Conservation (phyloP, 1,139 yeast genomes). For the Arxiozyma telluris region DNA sequence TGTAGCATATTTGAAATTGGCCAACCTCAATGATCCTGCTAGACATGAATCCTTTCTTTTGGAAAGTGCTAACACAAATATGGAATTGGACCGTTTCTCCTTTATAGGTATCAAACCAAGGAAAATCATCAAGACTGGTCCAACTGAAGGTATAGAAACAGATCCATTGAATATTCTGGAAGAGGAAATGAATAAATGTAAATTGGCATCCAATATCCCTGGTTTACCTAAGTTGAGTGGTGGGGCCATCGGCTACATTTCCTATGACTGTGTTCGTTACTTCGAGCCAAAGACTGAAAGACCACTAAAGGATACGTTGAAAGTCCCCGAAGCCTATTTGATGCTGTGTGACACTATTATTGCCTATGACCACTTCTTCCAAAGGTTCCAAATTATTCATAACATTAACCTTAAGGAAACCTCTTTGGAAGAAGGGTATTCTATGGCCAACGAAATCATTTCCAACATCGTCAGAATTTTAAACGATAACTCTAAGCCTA, state of each 20-base stretch:
- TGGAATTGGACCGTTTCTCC: slow-evolving; percentile 79
- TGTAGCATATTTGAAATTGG: slow-evolving; percentile 76
- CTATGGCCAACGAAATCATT: slow-evolving; percentile 49
- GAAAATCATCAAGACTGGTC: slow-evolving; percentile 74
- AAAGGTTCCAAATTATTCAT: slow-evolving; percentile 80
- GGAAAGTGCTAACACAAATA: slow-evolving; percentile 85
- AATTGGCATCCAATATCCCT: slow-evolving; percentile 60
- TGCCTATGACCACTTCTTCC: slow-evolving; percentile 90
- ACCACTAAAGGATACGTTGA: slow-evolving; percentile 61
- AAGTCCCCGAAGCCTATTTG: slow-evolving; percentile 82
- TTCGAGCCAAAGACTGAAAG: slow-evolving; percentile 86
- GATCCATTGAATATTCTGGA: slow-evolving; percentile 79
- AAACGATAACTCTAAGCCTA: slow-evolving; percentile 33
- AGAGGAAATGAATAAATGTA: slow-evolving; percentile 52
- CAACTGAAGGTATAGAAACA: slow-evolving; percentile 45
- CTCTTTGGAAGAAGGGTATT: slow-evolving; percentile 43
- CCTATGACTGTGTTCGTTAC: slow-evolving; percentile 92
- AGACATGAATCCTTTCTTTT: slow-evolving; percentile 68
- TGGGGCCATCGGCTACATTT: slow-evolving; percentile 91
- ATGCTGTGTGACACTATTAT: slow-evolving; percentile 87
- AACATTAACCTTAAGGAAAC: slow-evolving; percentile 46
- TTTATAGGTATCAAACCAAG: slow-evolving; percentile 83
- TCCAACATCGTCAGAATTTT: slow-evolving; percentile 42
- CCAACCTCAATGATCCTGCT: slow-evolving; percentile 53
- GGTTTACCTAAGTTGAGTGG: slow-evolving; percentile 83